phyloP scores from a whole-genome alignment of 176 grass and related monocot genomes.

The Triticum dicoccoides region DNA sequence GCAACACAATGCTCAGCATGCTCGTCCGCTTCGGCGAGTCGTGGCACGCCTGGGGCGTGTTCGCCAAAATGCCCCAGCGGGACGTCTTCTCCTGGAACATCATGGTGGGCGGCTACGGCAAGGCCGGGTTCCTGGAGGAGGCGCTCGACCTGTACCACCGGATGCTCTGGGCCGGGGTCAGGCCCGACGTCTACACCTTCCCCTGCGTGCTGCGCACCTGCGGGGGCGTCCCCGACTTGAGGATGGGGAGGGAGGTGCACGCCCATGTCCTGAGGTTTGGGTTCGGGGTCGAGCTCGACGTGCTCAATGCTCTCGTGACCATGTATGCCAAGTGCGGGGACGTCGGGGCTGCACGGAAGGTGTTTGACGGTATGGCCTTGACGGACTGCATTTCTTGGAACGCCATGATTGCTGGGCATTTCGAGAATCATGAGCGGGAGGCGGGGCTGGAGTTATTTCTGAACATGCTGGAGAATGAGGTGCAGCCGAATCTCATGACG shows the following conservation, averaged over 20 bases:
- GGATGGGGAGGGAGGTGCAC: slow-evolving; percentile 75
- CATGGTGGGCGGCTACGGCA: slow-evolving; percentile 81
- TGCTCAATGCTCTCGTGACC: slow-evolving; percentile 68
- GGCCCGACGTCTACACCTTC: slow-evolving; percentile 84
- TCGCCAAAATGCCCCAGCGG: slow-evolving; percentile 76
- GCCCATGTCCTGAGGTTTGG: slow-evolving; percentile 74
- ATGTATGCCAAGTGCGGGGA: slow-evolving; percentile 91
- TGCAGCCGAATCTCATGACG: slow-evolving; percentile 71
- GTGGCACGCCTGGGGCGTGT: slow-evolving; percentile 70
- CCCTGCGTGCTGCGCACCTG: slow-evolving; percentile 80
- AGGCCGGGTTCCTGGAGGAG: slow-evolving; percentile 76
- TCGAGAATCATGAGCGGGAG: slow-evolving; percentile 57
- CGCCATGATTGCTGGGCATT: slow-evolving; percentile 81
- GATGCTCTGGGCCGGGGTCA: slow-evolving; percentile 81
- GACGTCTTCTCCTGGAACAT: slow-evolving; percentile 95
- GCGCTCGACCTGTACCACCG: slow-evolving; percentile 80
- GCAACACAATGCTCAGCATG: slow-evolving; percentile 80
- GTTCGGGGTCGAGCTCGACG: slow-evolving; percentile 54
- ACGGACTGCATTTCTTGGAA: slow-evolving; percentile 87
- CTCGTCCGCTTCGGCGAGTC: slow-evolving; percentile 58
- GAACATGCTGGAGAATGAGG: slow-evolving; percentile 59
- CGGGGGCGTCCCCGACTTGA: slow-evolving; percentile 56
- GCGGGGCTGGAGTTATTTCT: slow-evolving; percentile 66
- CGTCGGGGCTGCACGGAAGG: slow-evolving; percentile 44
- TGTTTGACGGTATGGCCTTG: slow-evolving; percentile 66